Conservation (phyloP, 306 rosid species). For the Hippophae tibetana region DNA sequence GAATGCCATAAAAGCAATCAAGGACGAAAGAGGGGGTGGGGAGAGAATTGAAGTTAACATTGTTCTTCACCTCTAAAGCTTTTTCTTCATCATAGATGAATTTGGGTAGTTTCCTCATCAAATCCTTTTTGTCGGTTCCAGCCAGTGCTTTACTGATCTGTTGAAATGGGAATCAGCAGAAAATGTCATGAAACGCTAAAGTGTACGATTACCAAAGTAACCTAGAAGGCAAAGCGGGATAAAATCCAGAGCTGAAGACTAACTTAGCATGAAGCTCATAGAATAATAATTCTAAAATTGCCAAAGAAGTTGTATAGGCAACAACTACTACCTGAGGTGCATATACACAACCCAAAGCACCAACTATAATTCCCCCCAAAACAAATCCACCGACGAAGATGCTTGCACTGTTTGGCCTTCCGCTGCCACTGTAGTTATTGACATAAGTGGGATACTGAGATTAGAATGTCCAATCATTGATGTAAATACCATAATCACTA, state of each 20-base stretch:
- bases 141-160: constrained; percentile 87
- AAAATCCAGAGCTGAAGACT: constrained; percentile 1
- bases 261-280: not conserved
- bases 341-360: constrained; percentile 85
- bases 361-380: constrained; percentile 88
- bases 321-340: constrained; percentile 76
- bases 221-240: not conserved
- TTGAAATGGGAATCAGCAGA: constrained; percentile 12
- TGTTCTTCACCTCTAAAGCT: constrained; percentile 70
- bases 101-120: constrained; percentile 91
- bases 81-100: constrained; percentile 95
- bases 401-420: constrained; percentile 63
- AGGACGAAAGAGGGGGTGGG: not conserved
- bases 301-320: constrained; percentile 6
- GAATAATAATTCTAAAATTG: constrained; percentile 10
- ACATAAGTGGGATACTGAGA: constrained; percentile 12
- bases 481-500: not conserved
- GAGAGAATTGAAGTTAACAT: constrained; percentile 12
- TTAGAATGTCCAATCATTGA: constrained; percentile 9
- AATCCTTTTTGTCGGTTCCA: constrained; percentile 78
- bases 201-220: not conserved
- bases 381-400: constrained; percentile 86
- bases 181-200: constrained; percentile 4
- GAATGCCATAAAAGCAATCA: too few species aligned
- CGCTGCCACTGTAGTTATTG: constrained; percentile 46